Evolutionary conservation across 1,284 basidiomycete genomes (phyloP), one percentile per base, ranked within the genome.

Genomic region (Tetrapyrgos nigripes): DNA sequence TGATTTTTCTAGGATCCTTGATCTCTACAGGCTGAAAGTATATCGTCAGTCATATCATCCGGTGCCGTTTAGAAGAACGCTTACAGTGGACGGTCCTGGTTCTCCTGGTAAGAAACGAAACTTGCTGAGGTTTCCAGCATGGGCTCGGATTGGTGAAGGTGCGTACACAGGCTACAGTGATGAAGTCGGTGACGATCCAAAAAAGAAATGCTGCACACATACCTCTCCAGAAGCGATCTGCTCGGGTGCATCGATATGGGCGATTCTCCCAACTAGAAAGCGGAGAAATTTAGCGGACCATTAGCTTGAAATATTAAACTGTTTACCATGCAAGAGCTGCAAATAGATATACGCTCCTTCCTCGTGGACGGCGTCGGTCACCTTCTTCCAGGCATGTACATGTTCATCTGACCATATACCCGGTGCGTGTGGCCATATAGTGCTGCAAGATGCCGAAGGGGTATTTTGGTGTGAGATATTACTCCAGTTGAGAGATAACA

Each of bases 341-440:
- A 69, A 66, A 53, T 73, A 77, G 5, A 78, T 77, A 26, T 64
- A 60, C 19, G 68, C 62, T 3, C 74, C 76, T 29, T 66, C 68
- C 4, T 60, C 62, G 53, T 79, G 78, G 10, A 79, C 75, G 1
- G 67, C 70, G 29, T 78, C 67, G 6, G 67, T 68, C 37, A 77
- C 68, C 50, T 73, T 76, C 60, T 76, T 78, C 76, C 78, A 79
- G 3, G 60, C 76, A 14, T 53, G 58, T 4, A 74, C 67, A 56
- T 79, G 78, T 37, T 73, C 72, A 33, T 72, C 52, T 40, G 62
- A 67, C 74, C 75, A 80, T 31, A 79, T 69, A 1, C 79, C 78
- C 33, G 79, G 78, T 10, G 74, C 77, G 57, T 71, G 53, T 1
- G 67, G 69, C 76, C 76, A 79, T 64, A 74, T 72, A 8, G 71